phyloP scores from a whole-genome alignment of 106 monocot genomes.

The Posidonia australis region DNA sequence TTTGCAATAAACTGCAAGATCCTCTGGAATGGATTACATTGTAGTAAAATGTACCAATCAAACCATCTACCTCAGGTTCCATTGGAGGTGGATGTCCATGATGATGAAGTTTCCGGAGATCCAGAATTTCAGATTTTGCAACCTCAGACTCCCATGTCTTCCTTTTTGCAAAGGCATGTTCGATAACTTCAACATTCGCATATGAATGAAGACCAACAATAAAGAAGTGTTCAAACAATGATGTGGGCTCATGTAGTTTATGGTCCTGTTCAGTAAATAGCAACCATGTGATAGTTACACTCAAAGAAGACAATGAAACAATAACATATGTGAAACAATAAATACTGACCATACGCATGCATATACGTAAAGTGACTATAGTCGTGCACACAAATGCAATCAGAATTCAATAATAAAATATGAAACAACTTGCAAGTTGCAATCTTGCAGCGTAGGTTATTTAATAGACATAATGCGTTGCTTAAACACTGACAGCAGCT shows the following conservation, averaged over 20 bases:
- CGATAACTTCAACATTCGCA: slow-evolving; percentile 73
- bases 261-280: slow-evolving; percentile 28
- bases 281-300: too few relatives aligned
- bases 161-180: slow-evolving; percentile 64
- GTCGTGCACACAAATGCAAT: too few relatives aligned
- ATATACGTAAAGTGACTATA: too few relatives aligned
- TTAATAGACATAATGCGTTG: too few relatives aligned
- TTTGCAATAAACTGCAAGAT: too few relatives aligned
- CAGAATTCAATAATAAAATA: too few relatives aligned
- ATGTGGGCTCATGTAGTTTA: slow-evolving; percentile 52
- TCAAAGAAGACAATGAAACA: too few relatives aligned
- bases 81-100: slow-evolving; percentile 51
- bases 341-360: too few relatives aligned
- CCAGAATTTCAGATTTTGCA: slow-evolving; percentile 55
- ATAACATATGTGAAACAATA: too few relatives aligned
- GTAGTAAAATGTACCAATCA: neutral
- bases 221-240: slow-evolving; percentile 86
- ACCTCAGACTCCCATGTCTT: slow-evolving; percentile 76
- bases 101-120: slow-evolving; percentile 61
- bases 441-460: too few relatives aligned
- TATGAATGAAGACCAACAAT: slow-evolving; percentile 82
- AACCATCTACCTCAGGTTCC: slow-evolving; percentile 72
- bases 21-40: neutral
- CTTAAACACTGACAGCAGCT: too few relatives aligned
- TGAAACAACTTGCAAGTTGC: too few relatives aligned